Evolutionary conservation across 192 early-diverging fungal genomes (phyloP).

Genomic region (Coemansia sp.): DNA sequence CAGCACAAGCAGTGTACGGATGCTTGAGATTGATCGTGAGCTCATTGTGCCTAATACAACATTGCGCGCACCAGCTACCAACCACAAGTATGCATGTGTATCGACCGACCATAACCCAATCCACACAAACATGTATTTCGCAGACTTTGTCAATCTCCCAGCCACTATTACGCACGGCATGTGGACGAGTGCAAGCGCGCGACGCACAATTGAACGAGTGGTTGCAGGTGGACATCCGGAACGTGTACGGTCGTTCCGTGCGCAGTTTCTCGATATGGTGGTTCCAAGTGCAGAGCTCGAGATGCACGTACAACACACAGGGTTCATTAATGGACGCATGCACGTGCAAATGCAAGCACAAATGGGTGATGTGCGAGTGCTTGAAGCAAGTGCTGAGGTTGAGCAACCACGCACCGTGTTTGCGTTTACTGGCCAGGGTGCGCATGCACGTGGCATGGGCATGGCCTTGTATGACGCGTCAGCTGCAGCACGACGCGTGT

Average conservation of each 20-base stretch:
- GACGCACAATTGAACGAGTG: constrained; percentile 83
- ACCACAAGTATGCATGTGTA: constrained; percentile 74
- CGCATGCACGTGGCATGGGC: constrained; percentile 92
- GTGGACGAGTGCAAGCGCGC: constrained; percentile 91
- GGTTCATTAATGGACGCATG: constrained; percentile 86
- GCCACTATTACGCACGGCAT: constrained; percentile 96
- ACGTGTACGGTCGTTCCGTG: constrained; percentile 75
- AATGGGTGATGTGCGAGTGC: constrained; percentile 63
- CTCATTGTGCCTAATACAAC: neutral
- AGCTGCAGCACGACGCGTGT: constrained; percentile 77
- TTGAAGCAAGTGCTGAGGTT: constrained; percentile 86
- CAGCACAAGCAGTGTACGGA: constrained; percentile 66
- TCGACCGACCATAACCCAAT: constrained; percentile 94
- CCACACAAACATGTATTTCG: constrained; percentile 90
- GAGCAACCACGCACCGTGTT: constrained; percentile 81
- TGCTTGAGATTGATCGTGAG: constrained; percentile 60
- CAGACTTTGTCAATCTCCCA: constrained; percentile 78
- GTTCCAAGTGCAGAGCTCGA: constrained; percentile 78
- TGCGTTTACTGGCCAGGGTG: constrained; percentile 93
- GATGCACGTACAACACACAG: constrained; percentile 79
- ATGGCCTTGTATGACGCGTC: constrained; percentile 87
- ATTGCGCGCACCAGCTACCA: constrained; percentile 23
- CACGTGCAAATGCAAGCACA: constrained; percentile 79
- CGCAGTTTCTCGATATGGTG: constrained; percentile 86
- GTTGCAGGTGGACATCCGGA: constrained; percentile 79